Percentiles rank a stretch among this genome's conserved stretches.
phyloP scores from a whole-genome alignment of 345 rosid genomes.

The Camelina laxa region DNA sequence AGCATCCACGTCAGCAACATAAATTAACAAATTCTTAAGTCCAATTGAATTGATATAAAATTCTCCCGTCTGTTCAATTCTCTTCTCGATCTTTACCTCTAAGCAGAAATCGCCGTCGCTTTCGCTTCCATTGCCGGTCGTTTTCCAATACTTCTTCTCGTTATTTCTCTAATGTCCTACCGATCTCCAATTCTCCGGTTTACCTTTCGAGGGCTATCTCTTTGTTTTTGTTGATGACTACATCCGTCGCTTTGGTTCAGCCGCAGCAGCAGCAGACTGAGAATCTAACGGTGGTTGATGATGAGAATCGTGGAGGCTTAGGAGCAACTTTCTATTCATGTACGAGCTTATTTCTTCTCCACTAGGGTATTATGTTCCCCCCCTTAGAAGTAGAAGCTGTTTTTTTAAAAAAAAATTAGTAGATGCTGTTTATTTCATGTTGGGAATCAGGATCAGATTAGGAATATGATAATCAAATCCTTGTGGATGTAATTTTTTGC shows the following conservation, averaged over 20 bases:
- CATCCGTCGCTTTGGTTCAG: slow-evolving; percentile 43
- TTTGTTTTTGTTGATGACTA: neutral
- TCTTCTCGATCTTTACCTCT: slow-evolving; percentile 36
- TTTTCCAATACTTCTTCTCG: slow-evolving; percentile 25
- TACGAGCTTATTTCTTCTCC: slow-evolving; percentile 88
- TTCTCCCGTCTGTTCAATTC: slow-evolving; percentile 30
- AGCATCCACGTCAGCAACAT: no score
- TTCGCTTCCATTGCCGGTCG: slow-evolving; percentile 25
- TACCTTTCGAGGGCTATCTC: slow-evolving; percentile 45
- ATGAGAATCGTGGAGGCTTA: slow-evolving; percentile 33
- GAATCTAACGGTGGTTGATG: slow-evolving; percentile 41
- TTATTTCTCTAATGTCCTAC: slow-evolving; percentile 30
- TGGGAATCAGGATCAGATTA: slow-evolving; percentile 11
- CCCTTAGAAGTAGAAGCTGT: no score
- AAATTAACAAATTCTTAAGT: no score
- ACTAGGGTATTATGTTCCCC: slow-evolving; percentile 58
- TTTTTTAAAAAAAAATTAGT: no score
- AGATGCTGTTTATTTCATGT: neutral
- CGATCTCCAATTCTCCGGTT: slow-evolving; percentile 25
- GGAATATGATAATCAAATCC: neutral
- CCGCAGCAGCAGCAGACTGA: neutral
- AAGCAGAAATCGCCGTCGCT: slow-evolving; percentile 36
- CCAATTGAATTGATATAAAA: no score
- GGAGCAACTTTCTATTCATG: slow-evolving; percentile 63
- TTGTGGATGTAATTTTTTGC: slow-evolving; percentile 36